Evolutionary conservation across 805 yeast genomes (phyloP).

Genomic region (Alloascoidea africana): DNA sequence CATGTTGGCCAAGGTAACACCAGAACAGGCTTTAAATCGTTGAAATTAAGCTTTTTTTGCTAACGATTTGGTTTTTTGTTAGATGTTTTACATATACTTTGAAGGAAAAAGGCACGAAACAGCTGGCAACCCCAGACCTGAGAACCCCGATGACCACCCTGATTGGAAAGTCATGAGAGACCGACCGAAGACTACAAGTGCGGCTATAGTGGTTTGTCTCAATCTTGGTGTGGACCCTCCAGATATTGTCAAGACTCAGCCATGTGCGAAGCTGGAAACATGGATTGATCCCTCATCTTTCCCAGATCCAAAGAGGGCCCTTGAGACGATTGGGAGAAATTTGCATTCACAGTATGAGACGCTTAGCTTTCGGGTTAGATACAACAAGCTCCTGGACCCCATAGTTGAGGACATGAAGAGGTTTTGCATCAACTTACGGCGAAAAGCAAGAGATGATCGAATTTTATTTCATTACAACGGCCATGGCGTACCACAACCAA

Average conservation of each 20-base stretch:
- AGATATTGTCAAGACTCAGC: conserved; percentile 82
- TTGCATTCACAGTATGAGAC: conserved; percentile 84
- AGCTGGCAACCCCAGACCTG: conserved; percentile 55
- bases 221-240: conserved; percentile 97
- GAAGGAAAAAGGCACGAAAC: conserved; percentile 89
- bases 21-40: too few species aligned
- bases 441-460: conserved; percentile 88
- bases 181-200: conserved; percentile 84
- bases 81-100: conserved; percentile 67
- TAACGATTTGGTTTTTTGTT: conserved; percentile 12
- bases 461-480: conserved; percentile 93
- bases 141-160: conserved; percentile 34
- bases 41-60: background rate
- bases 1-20: conserved; percentile 25
- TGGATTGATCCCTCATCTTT: conserved; percentile 83
- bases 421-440: conserved; percentile 73
- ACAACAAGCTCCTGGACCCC: conserved; percentile 86
- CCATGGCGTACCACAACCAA: conserved; percentile 97
- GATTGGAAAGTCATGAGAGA: conserved; percentile 92
- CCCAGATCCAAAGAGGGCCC: conserved; percentile 78
- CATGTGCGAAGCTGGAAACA: conserved; percentile 83
- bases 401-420: conserved; percentile 91
- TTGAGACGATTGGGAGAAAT: conserved; percentile 80
- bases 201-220: conserved; percentile 80
- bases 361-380: conserved; percentile 71